Conservation (phyloP, 23 red algal species). For the Gracilaria domingensis region DNA sequence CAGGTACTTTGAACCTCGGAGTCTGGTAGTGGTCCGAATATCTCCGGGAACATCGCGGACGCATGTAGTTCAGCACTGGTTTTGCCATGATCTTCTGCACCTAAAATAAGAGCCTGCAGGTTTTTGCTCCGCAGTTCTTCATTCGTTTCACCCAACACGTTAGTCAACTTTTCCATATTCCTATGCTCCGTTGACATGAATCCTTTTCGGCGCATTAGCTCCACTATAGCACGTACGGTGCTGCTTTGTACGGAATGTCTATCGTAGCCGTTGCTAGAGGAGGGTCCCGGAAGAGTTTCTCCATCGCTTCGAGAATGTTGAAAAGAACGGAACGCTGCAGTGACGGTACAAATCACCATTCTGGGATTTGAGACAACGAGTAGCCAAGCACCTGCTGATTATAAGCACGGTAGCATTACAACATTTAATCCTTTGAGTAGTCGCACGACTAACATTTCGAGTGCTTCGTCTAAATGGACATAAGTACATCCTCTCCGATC, state of each 20-base stretch:
- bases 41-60: constrained; percentile 8
- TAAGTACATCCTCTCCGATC: neutral
- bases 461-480: constrained; percentile 20
- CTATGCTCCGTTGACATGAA: constrained; percentile 23
- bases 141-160: neutral
- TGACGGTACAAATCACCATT: neutral
- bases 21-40: constrained; percentile 1
- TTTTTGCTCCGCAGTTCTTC: neutral
- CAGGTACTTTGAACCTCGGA: neutral
- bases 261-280: constrained; percentile 14
- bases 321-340: neutral
- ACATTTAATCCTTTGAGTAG: constrained; percentile 20
- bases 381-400: constrained; percentile 11
- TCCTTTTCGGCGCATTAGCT: constrained; percentile 28
- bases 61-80: constrained; percentile 14
- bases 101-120: neutral
- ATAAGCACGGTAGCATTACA: neutral
- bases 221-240: neutral
- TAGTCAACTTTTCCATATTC: neutral
- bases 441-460: constrained; percentile 27
- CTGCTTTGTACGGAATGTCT: constrained; percentile 13
- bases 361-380: neutral
- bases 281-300: too few relatives aligned
- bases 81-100: neutral
- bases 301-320: neutral